Conservation (phyloP, 2,329 filamentous ascomycete genomes). For the Diaporthe aspalathi region DNA sequence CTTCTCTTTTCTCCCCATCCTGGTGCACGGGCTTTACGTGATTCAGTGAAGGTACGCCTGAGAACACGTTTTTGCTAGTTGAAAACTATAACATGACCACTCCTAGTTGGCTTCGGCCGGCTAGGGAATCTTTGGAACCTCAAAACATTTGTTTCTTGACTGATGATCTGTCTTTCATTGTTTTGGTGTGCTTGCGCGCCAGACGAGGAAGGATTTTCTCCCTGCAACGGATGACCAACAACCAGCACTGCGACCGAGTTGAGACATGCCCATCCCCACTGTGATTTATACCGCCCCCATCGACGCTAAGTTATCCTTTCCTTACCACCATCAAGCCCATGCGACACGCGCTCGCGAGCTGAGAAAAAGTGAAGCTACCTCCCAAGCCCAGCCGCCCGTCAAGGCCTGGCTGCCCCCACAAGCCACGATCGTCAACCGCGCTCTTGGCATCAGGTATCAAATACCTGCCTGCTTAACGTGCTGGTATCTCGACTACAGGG, state of each 20-base stretch:
- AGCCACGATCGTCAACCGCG: no score
- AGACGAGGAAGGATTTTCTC: constrained; percentile 60
- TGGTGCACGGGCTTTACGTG: constrained; percentile 82
- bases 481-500: no score
- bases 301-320: no score
- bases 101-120: constrained; percentile 76
- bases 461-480: no score
- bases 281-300: no score
- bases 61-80: constrained; percentile 91
- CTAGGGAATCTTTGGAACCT: constrained; percentile 82
- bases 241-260: no score
- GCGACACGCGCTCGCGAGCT: neutral
- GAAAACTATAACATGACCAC: constrained; percentile 87
- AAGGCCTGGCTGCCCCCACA: no score
- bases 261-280: no score
- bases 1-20: constrained; percentile 64
- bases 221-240: no score
- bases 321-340: neutral
- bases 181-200: constrained; percentile 55
- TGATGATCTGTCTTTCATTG: constrained; percentile 62
- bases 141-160: constrained; percentile 46
- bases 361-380: no score
- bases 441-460: no score
- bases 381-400: no score
- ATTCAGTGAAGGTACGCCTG: constrained; percentile 90